phyloP scores from a whole-genome alignment of 352 stramenopile genomes.

The Blastocystis sp. region DNA sequence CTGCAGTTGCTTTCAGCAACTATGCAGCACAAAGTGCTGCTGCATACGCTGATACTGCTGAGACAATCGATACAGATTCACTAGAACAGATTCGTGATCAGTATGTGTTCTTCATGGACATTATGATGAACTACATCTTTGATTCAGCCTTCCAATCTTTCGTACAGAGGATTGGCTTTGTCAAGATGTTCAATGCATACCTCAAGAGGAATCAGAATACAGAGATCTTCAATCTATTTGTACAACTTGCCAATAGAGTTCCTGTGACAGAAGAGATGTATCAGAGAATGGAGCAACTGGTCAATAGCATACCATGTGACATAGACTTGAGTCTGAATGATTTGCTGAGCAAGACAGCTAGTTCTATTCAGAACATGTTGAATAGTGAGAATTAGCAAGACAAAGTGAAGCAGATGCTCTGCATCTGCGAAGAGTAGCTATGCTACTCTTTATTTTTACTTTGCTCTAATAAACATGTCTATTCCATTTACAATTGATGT shows the following conservation, averaged over 20 bases:
- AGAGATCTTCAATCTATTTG: neutral
- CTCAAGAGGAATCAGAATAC: neutral
- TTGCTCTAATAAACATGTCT: neutral
- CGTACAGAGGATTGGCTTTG: neutral
- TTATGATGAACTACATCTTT: neutral
- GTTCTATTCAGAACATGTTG: neutral
- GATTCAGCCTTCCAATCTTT: neutral
- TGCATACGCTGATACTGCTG: neutral
- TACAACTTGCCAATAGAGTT: neutral
- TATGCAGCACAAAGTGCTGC: neutral
- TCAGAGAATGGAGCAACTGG: no score
- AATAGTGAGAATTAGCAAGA: neutral
- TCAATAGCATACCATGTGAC: no score
- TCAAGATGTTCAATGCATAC: neutral
- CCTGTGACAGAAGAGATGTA: neutral
- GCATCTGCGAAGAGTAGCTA: no score
- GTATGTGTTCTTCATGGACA: neutral
- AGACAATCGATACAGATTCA: neutral
- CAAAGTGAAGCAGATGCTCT: neutral
- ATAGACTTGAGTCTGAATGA: no score
- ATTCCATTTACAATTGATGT: neutral
- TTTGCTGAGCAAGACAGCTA: neutral
- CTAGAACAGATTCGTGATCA: neutral
- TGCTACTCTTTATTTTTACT: neutral
- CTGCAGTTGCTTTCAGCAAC: neutral